A percentile compares a stretch with the other conserved stretches of the same genome.
phyloP scores from a whole-genome alignment of 352 stramenopile species.

The Halophytophthora polymorphica region DNA sequence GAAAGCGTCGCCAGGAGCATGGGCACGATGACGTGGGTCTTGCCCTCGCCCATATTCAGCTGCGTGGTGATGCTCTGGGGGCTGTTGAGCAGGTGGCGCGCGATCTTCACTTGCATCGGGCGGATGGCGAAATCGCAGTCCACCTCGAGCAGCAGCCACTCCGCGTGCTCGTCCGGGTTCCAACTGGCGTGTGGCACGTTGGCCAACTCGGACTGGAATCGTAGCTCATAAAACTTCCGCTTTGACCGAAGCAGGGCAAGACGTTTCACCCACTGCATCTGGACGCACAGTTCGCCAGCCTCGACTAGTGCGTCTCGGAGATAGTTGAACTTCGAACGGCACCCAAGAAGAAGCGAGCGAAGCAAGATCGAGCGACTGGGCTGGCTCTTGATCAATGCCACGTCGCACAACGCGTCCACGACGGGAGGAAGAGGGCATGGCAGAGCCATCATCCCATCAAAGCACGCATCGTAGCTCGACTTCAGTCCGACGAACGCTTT shows the following conservation, averaged over 20 bases:
- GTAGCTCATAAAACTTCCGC: not conserved
- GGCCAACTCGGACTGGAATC: not conserved
- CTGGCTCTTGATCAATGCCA: not conserved
- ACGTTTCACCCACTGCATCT: not conserved
- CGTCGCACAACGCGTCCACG: not conserved
- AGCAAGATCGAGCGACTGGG: not conserved
- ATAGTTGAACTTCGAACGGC: not conserved
- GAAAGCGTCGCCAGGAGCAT: conserved; percentile 37
- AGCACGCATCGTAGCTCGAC: not conserved
- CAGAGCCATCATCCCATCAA: not conserved
- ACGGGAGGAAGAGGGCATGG: not conserved
- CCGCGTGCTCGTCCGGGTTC: conserved; percentile 33
- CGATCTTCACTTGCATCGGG: conserved; percentile 50
- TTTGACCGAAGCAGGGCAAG: not conserved
- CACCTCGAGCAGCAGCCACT: conserved; percentile 71
- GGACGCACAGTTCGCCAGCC: not conserved
- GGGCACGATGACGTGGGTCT: conserved; percentile 67
- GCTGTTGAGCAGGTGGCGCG: conserved; percentile 48
- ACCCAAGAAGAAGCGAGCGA: not conserved
- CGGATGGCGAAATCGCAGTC: conserved; percentile 57
- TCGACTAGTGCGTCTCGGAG: not conserved
- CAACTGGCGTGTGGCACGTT: conserved; percentile 13
- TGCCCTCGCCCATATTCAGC: conserved; percentile 69
- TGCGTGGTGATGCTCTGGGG: conserved; percentile 42
- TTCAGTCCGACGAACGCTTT: not conserved